Base-by-base conservation (phyloP, 2,329 filamentous ascomycete genomes). In the Scytalidium sp. region DNA sequence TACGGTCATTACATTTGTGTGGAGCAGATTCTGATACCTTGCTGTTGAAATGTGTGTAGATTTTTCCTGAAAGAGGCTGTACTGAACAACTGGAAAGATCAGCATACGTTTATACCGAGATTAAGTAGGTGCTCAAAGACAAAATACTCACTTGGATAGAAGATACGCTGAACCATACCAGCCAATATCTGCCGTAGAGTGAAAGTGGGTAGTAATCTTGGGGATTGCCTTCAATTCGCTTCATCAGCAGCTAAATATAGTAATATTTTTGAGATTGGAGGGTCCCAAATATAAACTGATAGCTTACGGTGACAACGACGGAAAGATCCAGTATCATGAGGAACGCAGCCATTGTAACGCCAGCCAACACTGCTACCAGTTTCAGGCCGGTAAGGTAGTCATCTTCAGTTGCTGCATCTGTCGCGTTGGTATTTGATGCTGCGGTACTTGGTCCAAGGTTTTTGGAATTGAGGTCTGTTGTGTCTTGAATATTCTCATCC, bases 31-130 rank as follows among this genome's bases (percentile, higher is more conserved):
- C 8, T 4, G 15, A 19, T 39, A 63, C 63, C 57, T 66, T 64
- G 11, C 60, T 53, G n/a, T 54, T 67, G 44, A 73, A 69, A 27
- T 70, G 62, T 3, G 62, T 71, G 51, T 79, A 80, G 1, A 80
- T 45, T 56, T 73, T 79, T 1, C 76, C 78, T 0, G 72, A 70
- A 9, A 80, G 65, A 2, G 75, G 75, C 49, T 78, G 75, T 3
- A 79, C 57, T 13, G 74, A 70, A 40, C 74, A 69, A 50, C 73
- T 78, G 17, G 45, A 46, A 7, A 78, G 17, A 45, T 23, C 27
- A 9, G 13, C 13, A 45, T 9, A 17, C 21, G 19, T 19, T 10
- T 32, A n/a, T 19, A 13, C 23, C 20, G n/a, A 13, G 23, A 8
- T 36, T 36, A 13, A 10, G 15, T 8, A 6, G 2, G 23, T 15